Evolutionary conservation across 192 early-diverging fungal species (phyloP).

Genomic region (Spizellomyces punctatus): DNA sequence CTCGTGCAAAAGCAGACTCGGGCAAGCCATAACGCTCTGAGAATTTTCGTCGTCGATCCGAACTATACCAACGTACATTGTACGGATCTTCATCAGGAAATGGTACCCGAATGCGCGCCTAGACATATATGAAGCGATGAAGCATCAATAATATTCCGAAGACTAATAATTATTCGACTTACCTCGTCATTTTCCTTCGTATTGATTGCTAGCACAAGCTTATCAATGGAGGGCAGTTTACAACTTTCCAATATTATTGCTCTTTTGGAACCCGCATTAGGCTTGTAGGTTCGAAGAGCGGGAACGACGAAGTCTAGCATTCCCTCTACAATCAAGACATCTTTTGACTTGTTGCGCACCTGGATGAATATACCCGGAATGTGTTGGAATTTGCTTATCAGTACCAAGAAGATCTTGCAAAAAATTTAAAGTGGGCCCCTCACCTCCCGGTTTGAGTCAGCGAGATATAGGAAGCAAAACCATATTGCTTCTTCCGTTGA

Average conservation of each 20-base stretch:
- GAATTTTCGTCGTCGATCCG: conserved; percentile 43
- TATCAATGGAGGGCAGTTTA: conserved; percentile 42
- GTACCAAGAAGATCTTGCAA: not conserved
- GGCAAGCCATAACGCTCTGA: conserved; percentile 44
- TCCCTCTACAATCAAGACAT: conserved; percentile 44
- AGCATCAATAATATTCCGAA: not conserved
- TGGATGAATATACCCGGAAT: not conserved
- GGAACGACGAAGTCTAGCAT: conserved; percentile 48
- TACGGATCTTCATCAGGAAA: conserved; percentile 46
- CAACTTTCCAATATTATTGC: conserved; percentile 33
- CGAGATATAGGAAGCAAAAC: conserved; percentile 51
- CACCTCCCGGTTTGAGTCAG: conserved; percentile 51
- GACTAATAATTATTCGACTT: not conserved
- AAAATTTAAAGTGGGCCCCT: not conserved
- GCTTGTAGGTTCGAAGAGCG: conserved; percentile 29
- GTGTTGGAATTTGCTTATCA: not conserved
- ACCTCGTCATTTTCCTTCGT: not conserved
- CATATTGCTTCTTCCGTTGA: conserved; percentile 50
- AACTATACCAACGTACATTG: conserved; percentile 53
- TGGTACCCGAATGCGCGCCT: conserved; percentile 23
- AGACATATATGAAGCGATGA: not conserved
- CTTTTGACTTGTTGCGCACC: conserved; percentile 44
- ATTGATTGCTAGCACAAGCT: conserved; percentile 20
- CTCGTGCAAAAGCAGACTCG: conserved; percentile 36
- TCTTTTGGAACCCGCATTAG: conserved; percentile 18